Base-by-base conservation (phyloP, 2,329 filamentous ascomycete genomes). In the Chrysosporium keratinophilum region DNA sequence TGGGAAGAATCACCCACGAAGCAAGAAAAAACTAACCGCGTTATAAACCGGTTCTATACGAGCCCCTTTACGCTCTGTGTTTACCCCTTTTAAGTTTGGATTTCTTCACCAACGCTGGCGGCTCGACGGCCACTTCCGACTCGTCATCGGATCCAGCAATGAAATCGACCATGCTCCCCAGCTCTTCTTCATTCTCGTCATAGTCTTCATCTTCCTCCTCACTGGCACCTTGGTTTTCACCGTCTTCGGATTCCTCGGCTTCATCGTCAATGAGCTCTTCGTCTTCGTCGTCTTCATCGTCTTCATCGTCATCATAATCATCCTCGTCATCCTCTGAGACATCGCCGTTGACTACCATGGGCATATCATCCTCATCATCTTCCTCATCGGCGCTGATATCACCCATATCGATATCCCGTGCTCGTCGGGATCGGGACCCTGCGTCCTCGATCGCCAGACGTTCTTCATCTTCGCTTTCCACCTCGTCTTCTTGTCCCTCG, bases 401-500 rank as follows among this genome's bases (percentile, higher is more conserved):
- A 28, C 50, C 50, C 50, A 52, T 52, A n/a, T 67, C 69, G n/a
- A 50, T 14, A 17, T 54, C 52, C 2, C 35, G 34, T 1, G 19
- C n/a, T 7, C 23, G 39, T 28, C 12, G 39, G n/a, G n/a, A n/a
- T n/a, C 37, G 35, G 12, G n/a, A n/a, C 10, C 35, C 44, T 1
- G 17, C 33, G 34, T 49, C 40, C 34, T 50, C 41, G 11, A 50
- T 1, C 56, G 56, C 39, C 23, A 50, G 43, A 56, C 54, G 20
- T 51, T 54, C 59, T 41, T 72, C 72, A 41, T 71, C 68, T 47
- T 72, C 71, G 53, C 54, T 65, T 61, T 72, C 69, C 11, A 72
- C 75, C 17, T 78, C 75, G 33, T 83, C 78, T 31, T 85, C 82
- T 62, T 89, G 79, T 0, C 87, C 89, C 67, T 96, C 90, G 1